Evolutionary conservation across 768 basidiomycete genomes (phyloP), one percentile per base, ranked within the genome.

Genomic region (Lentinus brumalis): DNA sequence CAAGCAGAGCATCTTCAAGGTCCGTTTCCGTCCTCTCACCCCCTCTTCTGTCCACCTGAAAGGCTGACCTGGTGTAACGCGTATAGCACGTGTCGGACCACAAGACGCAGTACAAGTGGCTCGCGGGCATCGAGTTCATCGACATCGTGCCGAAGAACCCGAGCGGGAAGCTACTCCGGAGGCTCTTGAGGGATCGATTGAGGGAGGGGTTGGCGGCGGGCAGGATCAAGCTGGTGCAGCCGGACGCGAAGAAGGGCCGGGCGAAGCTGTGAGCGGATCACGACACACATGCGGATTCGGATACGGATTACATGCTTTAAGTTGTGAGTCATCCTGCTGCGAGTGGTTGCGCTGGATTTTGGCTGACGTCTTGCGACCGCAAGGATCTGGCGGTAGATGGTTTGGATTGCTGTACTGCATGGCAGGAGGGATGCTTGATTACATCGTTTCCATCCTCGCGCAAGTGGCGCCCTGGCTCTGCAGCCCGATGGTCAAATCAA

Each of bases 1-100:
- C 18, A 83, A 83, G 68, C 69, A 65, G 12, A 72, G 68, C 11
- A 77, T 92, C 39, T 74, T 73, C 44, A 86, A 89, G 82, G 91
- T 89, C 1, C 31, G 60, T 58, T 16, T 14, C 86, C 86, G 3
- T 77, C 84, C 18, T 73, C 73, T 52, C 60, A 71, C 16, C n/a
- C n/a, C 16, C 4, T 16, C n/a, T 21, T 45, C 14, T 18, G 16
- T 6, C 11, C 35, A 11, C 21, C 7, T 35, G 35, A 35, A 11
- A 35, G 35, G 11, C 35, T 35, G 35, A 35, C 35, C 35, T 6
- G 35, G 35, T 35, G 11, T 35, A 6, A 35, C 11, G 6, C 7
- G 35, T 67, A 26, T 45, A 73, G 71, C 62, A 69, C 31, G 72
- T 73, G 32, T 59, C 68, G 45, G 66, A 70, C 55, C 62, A 64